A percentile compares a stretch with the other conserved stretches of the same genome.
Evolutionary conservation across 352 stramenopile species (phyloP).

Genomic region (Phytophthora melonis): DNA sequence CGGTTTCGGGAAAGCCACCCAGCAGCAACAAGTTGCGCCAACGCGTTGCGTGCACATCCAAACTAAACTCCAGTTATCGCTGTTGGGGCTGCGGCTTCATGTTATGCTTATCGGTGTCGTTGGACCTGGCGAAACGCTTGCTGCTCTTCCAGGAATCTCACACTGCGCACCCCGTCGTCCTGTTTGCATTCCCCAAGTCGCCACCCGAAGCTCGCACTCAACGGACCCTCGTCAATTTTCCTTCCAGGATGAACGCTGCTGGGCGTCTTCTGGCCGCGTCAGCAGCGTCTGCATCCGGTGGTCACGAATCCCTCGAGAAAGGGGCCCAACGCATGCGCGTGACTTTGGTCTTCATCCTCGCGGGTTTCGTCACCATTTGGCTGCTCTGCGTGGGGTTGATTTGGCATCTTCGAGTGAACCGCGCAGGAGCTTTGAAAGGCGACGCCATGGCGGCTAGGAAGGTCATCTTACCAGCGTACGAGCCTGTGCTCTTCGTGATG

Average conservation of each 20-base stretch:
- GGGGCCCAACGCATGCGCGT: conserved; percentile 29
- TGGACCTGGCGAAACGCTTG: conserved; percentile 22
- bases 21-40: neutral
- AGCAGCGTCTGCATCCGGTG: neutral
- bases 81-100: conserved; percentile 4
- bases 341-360: conserved; percentile 38
- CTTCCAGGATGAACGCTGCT: conserved; percentile 2
- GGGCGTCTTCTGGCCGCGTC: conserved; percentile 27
- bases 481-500: conserved; percentile 53
- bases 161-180: neutral
- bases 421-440: conserved; percentile 38
- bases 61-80: conserved; percentile 1
- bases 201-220: conserved; percentile 14
- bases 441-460: conserved; percentile 42
- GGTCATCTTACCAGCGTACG: conserved; percentile 53
- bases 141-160: conserved; percentile 15
- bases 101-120: conserved; percentile 2
- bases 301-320: conserved; percentile 1
- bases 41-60: neutral
- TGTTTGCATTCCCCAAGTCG: conserved; percentile 33
- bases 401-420: conserved; percentile 45
- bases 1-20: neutral
- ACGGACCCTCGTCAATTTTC: neutral
- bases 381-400: conserved; percentile 45
- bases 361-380: conserved; percentile 48